Conservation (phyloP, 2,329 filamentous ascomycete genomes). For the Claviceps quebecensis region DNA sequence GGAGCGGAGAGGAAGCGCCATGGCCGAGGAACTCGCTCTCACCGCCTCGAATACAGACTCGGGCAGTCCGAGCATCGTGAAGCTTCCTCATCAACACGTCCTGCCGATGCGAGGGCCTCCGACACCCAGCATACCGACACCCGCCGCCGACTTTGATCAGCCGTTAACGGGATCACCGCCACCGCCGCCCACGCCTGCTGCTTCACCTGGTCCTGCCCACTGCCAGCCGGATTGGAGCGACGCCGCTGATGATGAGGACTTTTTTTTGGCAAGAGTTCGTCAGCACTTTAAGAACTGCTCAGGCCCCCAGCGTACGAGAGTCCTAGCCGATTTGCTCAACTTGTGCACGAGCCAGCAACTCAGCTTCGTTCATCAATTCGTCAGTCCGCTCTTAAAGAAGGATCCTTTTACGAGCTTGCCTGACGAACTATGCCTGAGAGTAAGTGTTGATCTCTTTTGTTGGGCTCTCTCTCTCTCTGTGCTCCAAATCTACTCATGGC, state of each 20-base stretch:
- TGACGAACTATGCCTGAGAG: conserved; percentile 80
- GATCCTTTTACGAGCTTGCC: conserved; percentile 88
- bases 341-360: conserved; percentile 90
- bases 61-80: conserved; percentile 34
- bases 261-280: conserved; percentile 65
- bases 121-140: conserved; percentile 53
- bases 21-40: conserved; percentile 43
- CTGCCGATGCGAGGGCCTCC: conserved; percentile 41
- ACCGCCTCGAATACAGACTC: conserved; percentile 30
- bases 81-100: conserved; percentile 26
- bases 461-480: not conserved
- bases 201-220: conserved; percentile 48
- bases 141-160: conserved; percentile 48
- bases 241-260: conserved; percentile 67
- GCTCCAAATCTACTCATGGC: not conserved
- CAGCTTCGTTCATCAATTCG: conserved; percentile 92
- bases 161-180: conserved; percentile 47
- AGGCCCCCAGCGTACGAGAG: conserved; percentile 60
- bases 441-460: conserved; percentile 27
- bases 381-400: conserved; percentile 86
- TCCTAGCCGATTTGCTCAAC: conserved; percentile 79
- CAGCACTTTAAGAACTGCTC: conserved; percentile 68
- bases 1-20: conserved; percentile 43
- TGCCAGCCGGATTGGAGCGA: conserved; percentile 60
- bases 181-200: conserved; percentile 50